Percentiles rank a stretch among this genome's conserved stretches.
Conservation (phyloP, 2,329 filamentous ascomycete species). For the Scedosporium boydii region DNA sequence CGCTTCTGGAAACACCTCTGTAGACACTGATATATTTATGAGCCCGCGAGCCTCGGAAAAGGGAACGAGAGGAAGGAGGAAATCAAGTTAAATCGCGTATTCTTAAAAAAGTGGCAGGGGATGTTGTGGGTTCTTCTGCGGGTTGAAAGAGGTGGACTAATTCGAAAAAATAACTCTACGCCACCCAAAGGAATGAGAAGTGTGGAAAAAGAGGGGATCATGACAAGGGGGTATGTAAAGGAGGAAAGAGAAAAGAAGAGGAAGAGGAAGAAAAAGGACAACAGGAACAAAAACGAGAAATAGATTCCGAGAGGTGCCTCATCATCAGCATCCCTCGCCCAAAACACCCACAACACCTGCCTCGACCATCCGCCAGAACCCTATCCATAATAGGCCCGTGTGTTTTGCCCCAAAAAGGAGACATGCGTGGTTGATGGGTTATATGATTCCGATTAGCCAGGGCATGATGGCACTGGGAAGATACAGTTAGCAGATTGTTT, state of each 20-base stretch:
- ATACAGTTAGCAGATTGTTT: no score
- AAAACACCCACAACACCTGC: no score
- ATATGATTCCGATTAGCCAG: no score
- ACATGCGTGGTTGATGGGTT: not conserved
- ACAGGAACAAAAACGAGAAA: no score
- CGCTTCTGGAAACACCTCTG: not conserved
- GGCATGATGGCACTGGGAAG: no score
- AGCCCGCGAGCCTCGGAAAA: not conserved
- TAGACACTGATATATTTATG: not conserved
- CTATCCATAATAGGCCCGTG: no score
- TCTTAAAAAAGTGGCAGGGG: not conserved
- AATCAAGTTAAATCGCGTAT: not conserved
- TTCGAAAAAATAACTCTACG: not conserved
- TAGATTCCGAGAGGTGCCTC: no score
- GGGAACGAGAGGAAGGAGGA: not conserved
- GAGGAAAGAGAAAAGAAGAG: conserved; percentile 5
- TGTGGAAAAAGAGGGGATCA: not conserved
- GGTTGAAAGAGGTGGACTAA: not conserved
- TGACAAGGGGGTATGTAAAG: not conserved
- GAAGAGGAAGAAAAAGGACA: conserved; percentile 2
- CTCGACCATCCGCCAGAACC: no score
- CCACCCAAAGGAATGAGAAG: not conserved
- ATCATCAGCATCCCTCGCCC: no score
- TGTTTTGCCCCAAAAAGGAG: not conserved
- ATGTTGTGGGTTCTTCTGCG: not conserved